phyloP scores from a whole-genome alignment of 2,329 filamentous ascomycete genomes.

The Botrytis porri region DNA sequence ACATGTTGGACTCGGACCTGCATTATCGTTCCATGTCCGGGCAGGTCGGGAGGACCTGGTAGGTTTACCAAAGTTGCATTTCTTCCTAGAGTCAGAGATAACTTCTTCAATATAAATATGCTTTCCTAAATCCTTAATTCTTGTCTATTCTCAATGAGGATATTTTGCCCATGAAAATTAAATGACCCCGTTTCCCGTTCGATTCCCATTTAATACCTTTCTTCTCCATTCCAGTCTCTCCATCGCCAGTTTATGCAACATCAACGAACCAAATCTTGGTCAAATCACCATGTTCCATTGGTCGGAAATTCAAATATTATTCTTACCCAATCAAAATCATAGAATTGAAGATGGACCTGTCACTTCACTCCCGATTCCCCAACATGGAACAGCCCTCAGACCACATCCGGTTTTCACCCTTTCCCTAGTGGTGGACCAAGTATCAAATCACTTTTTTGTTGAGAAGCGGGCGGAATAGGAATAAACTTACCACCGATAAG shows the following conservation, averaged over 20 bases:
- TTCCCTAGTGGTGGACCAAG: not conserved
- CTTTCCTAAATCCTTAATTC: not conserved
- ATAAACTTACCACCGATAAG: not conserved
- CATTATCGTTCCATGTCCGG: not conserved
- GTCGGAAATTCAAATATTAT: not conserved
- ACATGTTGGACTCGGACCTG: not conserved
- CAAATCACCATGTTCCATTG: not conserved
- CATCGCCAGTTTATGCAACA: not conserved
- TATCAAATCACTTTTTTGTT: not conserved
- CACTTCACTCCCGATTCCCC: not conserved
- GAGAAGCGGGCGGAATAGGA: slow-evolving; percentile 1
- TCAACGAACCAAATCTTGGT: too few relatives aligned
- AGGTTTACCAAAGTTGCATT: not conserved
- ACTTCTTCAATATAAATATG: not conserved
- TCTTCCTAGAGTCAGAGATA: not conserved
- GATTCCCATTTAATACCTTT: not conserved
- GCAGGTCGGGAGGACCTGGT: too few relatives aligned
- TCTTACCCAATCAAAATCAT: not conserved
- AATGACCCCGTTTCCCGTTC: not conserved
- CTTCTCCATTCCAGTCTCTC: not conserved
- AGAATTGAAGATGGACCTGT: not conserved
- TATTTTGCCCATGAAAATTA: not conserved
- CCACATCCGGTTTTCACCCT: not conserved
- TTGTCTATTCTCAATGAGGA: not conserved
- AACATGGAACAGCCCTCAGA: not conserved